Conservation (phyloP, 1,284 basidiomycete species). For the Heterobasidion irregulare region DNA sequence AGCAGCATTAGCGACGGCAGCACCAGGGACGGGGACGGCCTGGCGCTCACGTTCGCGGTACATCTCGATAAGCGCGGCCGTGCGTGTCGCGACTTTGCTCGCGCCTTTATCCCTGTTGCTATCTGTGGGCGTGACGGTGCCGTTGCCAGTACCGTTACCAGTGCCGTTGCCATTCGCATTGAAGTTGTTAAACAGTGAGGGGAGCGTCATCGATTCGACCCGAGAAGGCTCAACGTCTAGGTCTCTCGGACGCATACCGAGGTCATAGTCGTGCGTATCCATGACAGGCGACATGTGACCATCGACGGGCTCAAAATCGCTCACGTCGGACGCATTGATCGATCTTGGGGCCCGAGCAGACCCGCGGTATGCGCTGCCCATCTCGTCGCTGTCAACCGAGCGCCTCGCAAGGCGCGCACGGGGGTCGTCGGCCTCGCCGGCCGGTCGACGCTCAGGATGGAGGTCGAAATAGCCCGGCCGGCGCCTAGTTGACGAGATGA, state of each 20-base stretch:
- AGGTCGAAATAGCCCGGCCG: conserved; percentile 65
- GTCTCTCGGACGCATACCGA: background rate
- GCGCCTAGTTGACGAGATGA: conserved; percentile 9
- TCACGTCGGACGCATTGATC: background rate
- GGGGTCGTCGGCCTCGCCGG: conserved; percentile 4
- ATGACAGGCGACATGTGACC: conserved; percentile 1
- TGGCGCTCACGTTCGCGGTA: conserved; percentile 62
- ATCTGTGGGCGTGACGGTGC: background rate
- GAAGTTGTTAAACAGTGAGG: background rate
- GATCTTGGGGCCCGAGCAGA: conserved; percentile 1
- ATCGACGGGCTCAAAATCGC: conserved; percentile 1
- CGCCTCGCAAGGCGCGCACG: conserved; percentile 14
- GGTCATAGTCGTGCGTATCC: conserved; percentile 7
- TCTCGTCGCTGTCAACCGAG: conserved; percentile 19
- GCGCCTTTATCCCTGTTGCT: background rate
- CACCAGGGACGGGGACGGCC: conserved; percentile 8
- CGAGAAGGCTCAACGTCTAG: conserved; percentile 12
- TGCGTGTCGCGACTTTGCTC: conserved; percentile 37
- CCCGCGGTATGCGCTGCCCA: conserved; percentile 9
- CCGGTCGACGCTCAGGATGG: conserved; percentile 43
- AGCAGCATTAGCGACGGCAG: background rate
- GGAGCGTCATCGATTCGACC: conserved; percentile 21
- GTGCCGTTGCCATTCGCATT: background rate
- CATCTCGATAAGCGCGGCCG: conserved; percentile 73
- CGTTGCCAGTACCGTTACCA: background rate